phyloP scores from a whole-genome alignment of 495 filamentous ascomycete genomes.

The Lasiosphaeria hispida region DNA sequence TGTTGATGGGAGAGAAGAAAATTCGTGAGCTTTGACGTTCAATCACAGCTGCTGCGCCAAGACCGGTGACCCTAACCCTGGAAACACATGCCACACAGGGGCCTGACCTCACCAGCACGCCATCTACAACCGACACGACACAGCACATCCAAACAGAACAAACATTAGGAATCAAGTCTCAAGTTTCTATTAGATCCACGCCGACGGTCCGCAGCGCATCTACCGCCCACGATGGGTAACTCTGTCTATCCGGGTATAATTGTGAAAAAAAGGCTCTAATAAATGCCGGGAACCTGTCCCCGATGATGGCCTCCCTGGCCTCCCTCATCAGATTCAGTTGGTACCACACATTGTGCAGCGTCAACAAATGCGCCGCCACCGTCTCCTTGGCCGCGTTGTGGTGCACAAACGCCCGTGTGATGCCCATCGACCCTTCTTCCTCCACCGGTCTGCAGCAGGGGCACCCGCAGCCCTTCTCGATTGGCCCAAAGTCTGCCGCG shows the following conservation, averaged over 20 bases:
- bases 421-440: constrained; percentile 69
- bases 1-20: constrained; percentile 16
- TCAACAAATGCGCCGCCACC: constrained; percentile 88
- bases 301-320: constrained; percentile 74
- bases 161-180: background rate
- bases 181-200: constrained; percentile 61
- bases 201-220: constrained; percentile 80
- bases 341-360: constrained; percentile 93
- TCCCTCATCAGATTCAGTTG: constrained; percentile 76
- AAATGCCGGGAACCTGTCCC: constrained; percentile 78
- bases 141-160: too few relatives aligned
- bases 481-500: constrained; percentile 74
- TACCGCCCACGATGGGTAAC: constrained; percentile 80
- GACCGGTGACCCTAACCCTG: constrained; percentile 22
- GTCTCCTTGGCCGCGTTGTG: constrained; percentile 94
- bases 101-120: too few relatives aligned
- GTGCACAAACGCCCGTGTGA: constrained; percentile 86
- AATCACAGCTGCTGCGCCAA: constrained; percentile 1
- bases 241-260: constrained; percentile 64
- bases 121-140: too few relatives aligned
- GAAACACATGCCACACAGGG: background rate
- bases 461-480: constrained; percentile 80
- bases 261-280: constrained; percentile 71
- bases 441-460: constrained; percentile 64
- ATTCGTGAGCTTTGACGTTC: constrained; percentile 16